phyloP scores from a whole-genome alignment of 345 rosid species.

The Moringa oleifera region DNA sequence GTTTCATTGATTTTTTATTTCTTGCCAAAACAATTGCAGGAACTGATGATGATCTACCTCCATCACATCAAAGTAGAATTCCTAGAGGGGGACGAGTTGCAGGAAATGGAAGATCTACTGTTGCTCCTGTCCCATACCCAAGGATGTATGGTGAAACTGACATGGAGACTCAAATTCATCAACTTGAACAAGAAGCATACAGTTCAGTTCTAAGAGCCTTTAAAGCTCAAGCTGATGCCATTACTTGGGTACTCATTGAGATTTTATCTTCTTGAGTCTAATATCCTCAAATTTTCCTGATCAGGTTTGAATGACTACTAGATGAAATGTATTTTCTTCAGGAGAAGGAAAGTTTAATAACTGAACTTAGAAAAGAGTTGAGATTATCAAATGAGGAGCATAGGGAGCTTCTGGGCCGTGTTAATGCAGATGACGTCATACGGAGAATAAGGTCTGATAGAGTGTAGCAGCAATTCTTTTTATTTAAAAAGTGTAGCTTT shows the following conservation, averaged over 20 bases:
- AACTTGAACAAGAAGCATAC: conserved; percentile 86
- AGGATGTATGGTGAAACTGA: conserved; percentile 69
- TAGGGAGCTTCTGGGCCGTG: conserved; percentile 73
- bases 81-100: conserved; percentile 55
- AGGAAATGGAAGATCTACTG: conserved; percentile 61
- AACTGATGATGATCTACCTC: conserved; percentile 86
- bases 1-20: not conserved
- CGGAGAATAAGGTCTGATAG: conserved; percentile 58
- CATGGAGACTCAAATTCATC: conserved; percentile 88
- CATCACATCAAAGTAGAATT: conserved; percentile 59
- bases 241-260: conserved; percentile 68
- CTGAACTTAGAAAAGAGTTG: conserved; percentile 82
- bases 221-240: conserved; percentile 95
- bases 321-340: conserved; percentile 35
- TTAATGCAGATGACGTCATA: conserved; percentile 66
- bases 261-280: conserved; percentile 9
- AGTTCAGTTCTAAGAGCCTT: conserved; percentile 75
- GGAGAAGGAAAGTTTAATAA: conserved; percentile 88
- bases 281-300: conserved; percentile 22
- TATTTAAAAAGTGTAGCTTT: conserved; percentile 2
- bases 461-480: no score
- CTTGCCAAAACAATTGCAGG: conserved; percentile 37
- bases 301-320: conserved; percentile 32
- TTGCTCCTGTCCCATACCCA: conserved; percentile 48
- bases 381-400: conserved; percentile 84